Evolutionary conservation across 495 filamentous ascomycete species (phyloP), one percentile per base, ranked within the genome.

Genomic region (Achaetomiella virescens): DNA sequence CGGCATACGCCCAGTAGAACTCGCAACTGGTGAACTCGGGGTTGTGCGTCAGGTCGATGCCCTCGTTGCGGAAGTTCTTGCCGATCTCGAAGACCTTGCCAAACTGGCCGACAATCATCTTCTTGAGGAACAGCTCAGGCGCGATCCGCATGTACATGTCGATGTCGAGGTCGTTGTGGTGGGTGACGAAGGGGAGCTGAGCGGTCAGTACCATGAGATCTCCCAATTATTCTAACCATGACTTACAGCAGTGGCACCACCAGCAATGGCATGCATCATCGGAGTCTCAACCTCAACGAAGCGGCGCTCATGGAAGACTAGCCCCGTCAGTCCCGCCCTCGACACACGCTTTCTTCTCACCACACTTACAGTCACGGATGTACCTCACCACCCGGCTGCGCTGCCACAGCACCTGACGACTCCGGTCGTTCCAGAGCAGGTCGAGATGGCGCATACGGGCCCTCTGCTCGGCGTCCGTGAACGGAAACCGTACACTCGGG

Each of bases 21-120:
- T 99, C 95, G 66, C 87, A 91, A 12, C 91, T 91, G 11, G 95
- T 97, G 78, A 97, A 99, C 65, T 99, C 93, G 2, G 93, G 93
- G 64, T 97, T 97, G 70, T 97, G 93, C 0, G 88, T 95, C 22
- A 84, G 81, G 71, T 98, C 93, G 37, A 97, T 66, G 77, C 90
- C 90, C 77, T 98, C 93, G 72, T 98, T 97, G 41, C 93, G 84
- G 70, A 98, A 98, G 27, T 87, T 87, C 31, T 87, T 84, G 20
- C 95, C 93, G 61, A 98, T 89, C 73, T 98, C 93, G 66, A 93
- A 98, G 27, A 98, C 68, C 61, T 69, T 70, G 60, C 64, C 79
- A 79, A 97, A 85, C n/a, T 91, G 91, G 46, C 91, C 92, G 6
- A 97, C 81, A 8, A 97, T 81, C 57, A 98, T 73, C 55, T 91